phyloP scores from a whole-genome alignment of 192 early-diverging fungal species.

The Obelidium mucronatum region DNA sequence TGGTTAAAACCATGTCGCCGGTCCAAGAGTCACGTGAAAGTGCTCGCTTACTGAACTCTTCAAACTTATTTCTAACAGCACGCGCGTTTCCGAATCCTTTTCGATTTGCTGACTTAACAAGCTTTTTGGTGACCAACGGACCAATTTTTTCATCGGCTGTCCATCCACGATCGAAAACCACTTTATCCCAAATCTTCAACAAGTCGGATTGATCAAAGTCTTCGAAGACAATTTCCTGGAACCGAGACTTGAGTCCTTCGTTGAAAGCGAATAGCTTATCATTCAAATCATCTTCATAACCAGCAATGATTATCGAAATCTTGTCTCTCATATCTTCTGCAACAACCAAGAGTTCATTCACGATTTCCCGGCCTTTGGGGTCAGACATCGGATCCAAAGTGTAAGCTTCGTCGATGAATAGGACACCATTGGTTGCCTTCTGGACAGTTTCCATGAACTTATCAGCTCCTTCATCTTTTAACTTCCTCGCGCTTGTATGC shows the following conservation, averaged over 20 bases:
- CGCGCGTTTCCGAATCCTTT: conserved; percentile 53
- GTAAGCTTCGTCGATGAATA: conserved; percentile 48
- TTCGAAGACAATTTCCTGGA: conserved; percentile 41
- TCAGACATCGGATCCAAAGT: conserved; percentile 25
- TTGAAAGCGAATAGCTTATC: conserved; percentile 46
- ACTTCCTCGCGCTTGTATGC: conserved; percentile 29
- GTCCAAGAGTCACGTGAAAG: conserved; percentile 37
- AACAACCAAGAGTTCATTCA: conserved; percentile 34
- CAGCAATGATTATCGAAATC: conserved; percentile 47
- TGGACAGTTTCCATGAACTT: conserved; percentile 37
- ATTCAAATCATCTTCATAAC: conserved; percentile 50
- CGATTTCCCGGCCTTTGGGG: conserved; percentile 45
- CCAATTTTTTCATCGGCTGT: conserved; percentile 34
- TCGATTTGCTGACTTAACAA: conserved; percentile 33
- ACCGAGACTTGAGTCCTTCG: conserved; percentile 46
- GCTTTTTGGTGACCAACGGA: conserved; percentile 24
- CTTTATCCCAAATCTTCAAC: conserved; percentile 37
- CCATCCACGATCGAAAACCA: conserved; percentile 42
- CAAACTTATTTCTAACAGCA: conserved; percentile 43
- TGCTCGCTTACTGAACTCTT: conserved; percentile 39
- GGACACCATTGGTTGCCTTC: conserved; percentile 37
- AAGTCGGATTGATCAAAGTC: conserved; percentile 48
- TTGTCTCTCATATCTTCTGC: conserved; percentile 44
- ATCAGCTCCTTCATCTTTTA: conserved; percentile 48
- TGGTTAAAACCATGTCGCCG: conserved; percentile 20